Evolutionary conservation across 306 rosid genomes (phyloP).

Genomic region (Quercus dentata): DNA sequence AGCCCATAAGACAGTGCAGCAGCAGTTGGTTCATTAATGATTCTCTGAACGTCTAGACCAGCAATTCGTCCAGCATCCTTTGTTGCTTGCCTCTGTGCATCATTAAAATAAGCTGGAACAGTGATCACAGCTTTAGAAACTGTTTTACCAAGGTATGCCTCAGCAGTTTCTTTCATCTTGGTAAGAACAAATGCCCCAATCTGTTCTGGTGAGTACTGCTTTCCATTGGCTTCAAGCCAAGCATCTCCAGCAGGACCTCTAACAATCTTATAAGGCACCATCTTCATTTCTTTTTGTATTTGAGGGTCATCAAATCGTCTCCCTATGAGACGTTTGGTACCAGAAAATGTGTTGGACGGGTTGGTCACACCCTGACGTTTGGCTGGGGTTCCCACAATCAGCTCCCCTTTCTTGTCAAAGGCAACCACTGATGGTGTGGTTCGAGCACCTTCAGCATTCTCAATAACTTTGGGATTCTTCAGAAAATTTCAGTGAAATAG

Average conservation of each 20-base stretch:
- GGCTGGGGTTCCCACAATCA: constrained; percentile 93
- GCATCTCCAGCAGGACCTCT: constrained; percentile 94
- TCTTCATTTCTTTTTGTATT: constrained; percentile 94
- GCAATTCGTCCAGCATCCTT: constrained; percentile 97
- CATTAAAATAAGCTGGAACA: constrained; percentile 92
- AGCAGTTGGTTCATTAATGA: constrained; percentile 94
- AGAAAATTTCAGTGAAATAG: neutral
- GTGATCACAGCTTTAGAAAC: constrained; percentile 80
- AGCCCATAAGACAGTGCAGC: constrained; percentile 96
- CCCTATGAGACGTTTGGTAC: constrained; percentile 88
- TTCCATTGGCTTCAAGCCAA: constrained; percentile 95
- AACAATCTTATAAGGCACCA: constrained; percentile 92
- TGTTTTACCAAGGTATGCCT: constrained; percentile 81
- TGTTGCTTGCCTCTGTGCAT: constrained; percentile 90
- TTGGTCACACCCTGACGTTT: constrained; percentile 93
- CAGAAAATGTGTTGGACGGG: constrained; percentile 77
- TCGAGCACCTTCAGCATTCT: constrained; percentile 83
- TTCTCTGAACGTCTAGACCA: constrained; percentile 90
- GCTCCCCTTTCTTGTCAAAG: constrained; percentile 84
- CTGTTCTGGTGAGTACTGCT: constrained; percentile 86
- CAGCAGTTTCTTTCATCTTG: constrained; percentile 95
- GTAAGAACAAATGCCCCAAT: constrained; percentile 88
- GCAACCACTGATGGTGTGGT: constrained; percentile 96
- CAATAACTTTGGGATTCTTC: constrained; percentile 82
- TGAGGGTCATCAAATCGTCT: constrained; percentile 88